Percentiles rank a stretch among this genome's conserved stretches.
These are phyloP conservation scores for Scutellaria minor DNA, from an alignment of 257 asterid species.

Conservation along the genomic window DNA sequence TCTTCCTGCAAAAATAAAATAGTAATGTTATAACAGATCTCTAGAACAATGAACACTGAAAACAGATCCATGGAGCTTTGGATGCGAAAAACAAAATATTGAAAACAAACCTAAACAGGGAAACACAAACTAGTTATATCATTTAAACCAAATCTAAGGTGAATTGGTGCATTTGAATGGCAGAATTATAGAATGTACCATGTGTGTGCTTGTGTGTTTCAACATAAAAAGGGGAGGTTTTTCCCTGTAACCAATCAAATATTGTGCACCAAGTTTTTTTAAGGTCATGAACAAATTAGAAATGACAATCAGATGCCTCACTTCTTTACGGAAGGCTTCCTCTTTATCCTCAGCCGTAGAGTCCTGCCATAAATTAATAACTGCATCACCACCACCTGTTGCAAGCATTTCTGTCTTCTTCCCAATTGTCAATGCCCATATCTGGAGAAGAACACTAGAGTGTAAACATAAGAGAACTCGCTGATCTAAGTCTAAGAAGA, in stretches of 20 bases:
- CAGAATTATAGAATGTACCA: too few species aligned
- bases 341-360: conserved; percentile 89
- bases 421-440: conserved; percentile 95
- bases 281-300: conserved; percentile 11
- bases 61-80: not conserved
- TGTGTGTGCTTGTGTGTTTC: not conserved
- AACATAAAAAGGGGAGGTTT: not conserved
- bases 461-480: conserved; percentile 27
- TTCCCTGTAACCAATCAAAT: not conserved
- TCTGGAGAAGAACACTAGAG: conserved; percentile 52
- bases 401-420: conserved; percentile 93
- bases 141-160: not conserved
- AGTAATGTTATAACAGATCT: conserved; percentile 6
- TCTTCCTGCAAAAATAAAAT: conserved; percentile 76
- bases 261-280: not conserved
- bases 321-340: conserved; percentile 91
- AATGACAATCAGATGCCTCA: conserved; percentile 46
- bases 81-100: not conserved
- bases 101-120: not conserved
- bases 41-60: conserved; percentile 1
- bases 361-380: conserved; percentile 93
- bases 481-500: conserved; percentile 10
- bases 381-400: conserved; percentile 96
- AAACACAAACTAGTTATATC: not conserved
- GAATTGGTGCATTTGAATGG: not conserved